Evolutionary conservation across 2,329 filamentous ascomycete genomes (phyloP), one percentile per base, ranked within the genome.

Genomic region (Fusarium napiforme): DNA sequence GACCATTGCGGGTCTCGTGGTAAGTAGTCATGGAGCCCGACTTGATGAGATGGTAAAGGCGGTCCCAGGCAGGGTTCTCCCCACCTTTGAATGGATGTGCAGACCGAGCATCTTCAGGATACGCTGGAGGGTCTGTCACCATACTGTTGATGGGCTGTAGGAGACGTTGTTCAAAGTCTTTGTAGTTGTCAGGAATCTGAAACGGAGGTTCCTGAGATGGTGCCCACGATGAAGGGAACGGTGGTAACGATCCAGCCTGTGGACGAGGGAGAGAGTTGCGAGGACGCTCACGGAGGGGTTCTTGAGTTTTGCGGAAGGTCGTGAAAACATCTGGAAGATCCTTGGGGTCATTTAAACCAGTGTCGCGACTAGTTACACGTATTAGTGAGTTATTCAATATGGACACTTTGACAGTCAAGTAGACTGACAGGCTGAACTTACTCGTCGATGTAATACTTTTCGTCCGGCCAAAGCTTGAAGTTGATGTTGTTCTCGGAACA

Each of bases 361-460:
- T 79, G 77, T 96, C 93, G 28, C 90, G 90, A 74, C 93, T 95
- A 50, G 53, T 10, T 6, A 4, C 32, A 37, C 12, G 16, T 7
- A 60, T 80, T 66, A 79, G 75, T 57, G 10, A 40, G 21, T 30
- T 39, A 11, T 60, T 36, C n/a, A 42, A 16, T 21, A 19, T 11
- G 50, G 26, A 16, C 16, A 26, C 16, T 6, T 16, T 3, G 5
- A 5, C 5, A 19, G 7, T 15, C 7, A 12, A 23, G 39, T n/a
- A 18, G 19, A 18, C n/a, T 23, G 23, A 21, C 3, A 21, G 8
- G 12, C 19, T 21, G 16, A 30, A 88, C 92, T 82, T 84, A 95
- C 93, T 95, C 92, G 76, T 95, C 91, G 57, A 95, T 86, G 67
- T 91, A 91, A 75, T 93, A 95, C 79, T 95, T 96, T 80, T 95